Conservation (phyloP, 1,284 basidiomycete species). For the Fomitopsis schrenkii region DNA sequence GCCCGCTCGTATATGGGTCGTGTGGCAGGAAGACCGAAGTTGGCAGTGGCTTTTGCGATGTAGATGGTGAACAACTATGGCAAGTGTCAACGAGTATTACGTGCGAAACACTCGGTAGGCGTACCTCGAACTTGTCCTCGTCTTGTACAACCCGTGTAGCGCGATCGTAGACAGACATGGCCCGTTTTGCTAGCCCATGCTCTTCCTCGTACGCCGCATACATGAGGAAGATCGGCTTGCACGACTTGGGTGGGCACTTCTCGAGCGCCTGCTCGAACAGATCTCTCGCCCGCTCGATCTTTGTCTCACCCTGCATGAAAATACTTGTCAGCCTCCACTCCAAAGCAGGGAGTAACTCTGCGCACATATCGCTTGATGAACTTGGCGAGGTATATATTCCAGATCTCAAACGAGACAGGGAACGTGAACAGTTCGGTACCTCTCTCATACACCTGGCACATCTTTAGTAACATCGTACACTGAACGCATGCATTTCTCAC, state of each 20-base stretch:
- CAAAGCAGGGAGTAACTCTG: conserved; percentile 11
- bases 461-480: not conserved
- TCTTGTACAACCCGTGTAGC: conserved; percentile 84
- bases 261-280: conserved; percentile 97
- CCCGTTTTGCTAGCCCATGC: conserved; percentile 90
- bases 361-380: conserved; percentile 95
- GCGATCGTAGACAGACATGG: conserved; percentile 95
- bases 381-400: conserved; percentile 98
- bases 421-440: conserved; percentile 98
- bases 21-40: conserved; percentile 95
- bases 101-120: conserved; percentile 16
- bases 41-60: conserved; percentile 94
- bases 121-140: conserved; percentile 91
- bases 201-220: conserved; percentile 96
- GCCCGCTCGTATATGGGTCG: conserved; percentile 96
- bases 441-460: conserved; percentile 82
- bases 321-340: conserved; percentile 1
- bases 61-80: conserved; percentile 94
- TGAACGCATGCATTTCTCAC: conserved; percentile 28
- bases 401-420: conserved; percentile 97
- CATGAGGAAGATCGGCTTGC: conserved; percentile 94
- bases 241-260: conserved; percentile 92
- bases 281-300: conserved; percentile 93
- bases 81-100: conserved; percentile 5
- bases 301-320: conserved; percentile 72